These are phyloP conservation scores for Hypoxylon perforatum DNA, from an alignment of 495 filamentous ascomycete genomes.

Conservation along the genomic window DNA sequence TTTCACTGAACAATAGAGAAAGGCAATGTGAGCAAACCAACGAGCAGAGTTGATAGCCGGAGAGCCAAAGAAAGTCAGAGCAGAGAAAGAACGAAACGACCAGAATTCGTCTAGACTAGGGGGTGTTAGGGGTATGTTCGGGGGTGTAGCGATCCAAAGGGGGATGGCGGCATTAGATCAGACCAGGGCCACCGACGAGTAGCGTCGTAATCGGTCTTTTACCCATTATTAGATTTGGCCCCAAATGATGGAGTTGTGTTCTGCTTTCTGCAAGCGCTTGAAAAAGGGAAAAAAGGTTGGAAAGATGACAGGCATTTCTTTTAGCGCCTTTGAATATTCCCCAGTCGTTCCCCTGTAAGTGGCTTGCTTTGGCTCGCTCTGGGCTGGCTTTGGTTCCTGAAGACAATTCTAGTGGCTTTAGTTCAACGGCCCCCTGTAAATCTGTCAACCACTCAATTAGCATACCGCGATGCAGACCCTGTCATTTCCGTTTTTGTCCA, in stretches of 20 bases:
- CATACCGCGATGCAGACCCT: slow-evolving; percentile 23
- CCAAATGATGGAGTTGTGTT: slow-evolving; percentile 14
- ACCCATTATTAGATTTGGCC: slow-evolving; percentile 34
- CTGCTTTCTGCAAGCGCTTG: slow-evolving; percentile 24
- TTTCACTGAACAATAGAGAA: slow-evolving; percentile 40
- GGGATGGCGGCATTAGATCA: slow-evolving; percentile 30
- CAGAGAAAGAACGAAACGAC: slow-evolving; percentile 32
- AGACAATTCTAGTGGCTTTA: slow-evolving; percentile 28
- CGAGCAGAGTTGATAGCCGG: slow-evolving; percentile 20
- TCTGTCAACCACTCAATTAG: slow-evolving; percentile 28
- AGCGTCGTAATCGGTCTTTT: slow-evolving; percentile 44
- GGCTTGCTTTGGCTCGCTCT: slow-evolving; percentile 15
- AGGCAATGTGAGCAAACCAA: slow-evolving; percentile 26
- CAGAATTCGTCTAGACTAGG: slow-evolving; percentile 29
- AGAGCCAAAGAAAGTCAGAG: slow-evolving; percentile 26
- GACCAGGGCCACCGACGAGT: slow-evolving; percentile 18
- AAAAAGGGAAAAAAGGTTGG: slow-evolving; percentile 5
- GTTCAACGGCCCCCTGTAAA: slow-evolving; percentile 27
- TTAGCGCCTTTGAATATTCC: slow-evolving; percentile 22
- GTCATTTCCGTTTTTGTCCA: slow-evolving; percentile 24
- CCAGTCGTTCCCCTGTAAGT: slow-evolving; percentile 24
- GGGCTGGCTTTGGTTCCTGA: slow-evolving; percentile 6
- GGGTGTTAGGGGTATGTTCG: not conserved
- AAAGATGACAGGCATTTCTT: slow-evolving; percentile 25
- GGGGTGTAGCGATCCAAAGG: slow-evolving; percentile 32